These are phyloP conservation scores for Rhodofomes roseus DNA, from an alignment of 1,284 basidiomycete genomes.

Conservation along the genomic window DNA sequence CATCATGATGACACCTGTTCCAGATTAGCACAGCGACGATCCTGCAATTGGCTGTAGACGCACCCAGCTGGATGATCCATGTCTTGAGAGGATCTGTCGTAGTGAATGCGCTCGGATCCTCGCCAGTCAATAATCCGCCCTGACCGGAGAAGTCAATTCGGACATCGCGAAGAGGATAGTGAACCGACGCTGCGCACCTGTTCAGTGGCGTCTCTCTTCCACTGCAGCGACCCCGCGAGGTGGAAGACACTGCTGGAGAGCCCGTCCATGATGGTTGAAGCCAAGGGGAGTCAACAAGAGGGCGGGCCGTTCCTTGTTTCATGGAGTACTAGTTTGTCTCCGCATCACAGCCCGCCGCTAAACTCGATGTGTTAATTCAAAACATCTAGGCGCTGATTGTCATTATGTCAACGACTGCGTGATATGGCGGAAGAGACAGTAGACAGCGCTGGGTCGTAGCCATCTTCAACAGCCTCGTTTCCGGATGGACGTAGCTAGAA, in stretches of 20 bases:
- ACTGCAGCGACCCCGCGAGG: not conserved
- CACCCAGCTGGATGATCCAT: constrained; percentile 81
- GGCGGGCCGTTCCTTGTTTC: not conserved
- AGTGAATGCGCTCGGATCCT: constrained; percentile 63
- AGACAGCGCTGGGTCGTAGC: too few relatives aligned
- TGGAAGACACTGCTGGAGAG: not conserved
- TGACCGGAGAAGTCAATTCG: not conserved
- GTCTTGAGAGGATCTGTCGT: constrained; percentile 66
- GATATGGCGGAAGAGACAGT: too few relatives aligned
- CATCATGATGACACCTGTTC: constrained; percentile 55
- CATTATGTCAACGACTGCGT: too few relatives aligned
- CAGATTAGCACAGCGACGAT: not conserved
- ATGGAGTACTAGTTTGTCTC: not conserved
- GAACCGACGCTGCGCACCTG: not conserved
- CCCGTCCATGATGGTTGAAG: not conserved
- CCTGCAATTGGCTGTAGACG: constrained; percentile 14
- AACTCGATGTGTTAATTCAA: not conserved
- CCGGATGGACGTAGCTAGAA: too few relatives aligned
- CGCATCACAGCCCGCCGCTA: not conserved
- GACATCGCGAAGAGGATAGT: not conserved
- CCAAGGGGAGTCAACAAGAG: not conserved
- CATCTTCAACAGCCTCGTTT: too few relatives aligned
- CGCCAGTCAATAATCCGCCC: constrained; percentile 57
- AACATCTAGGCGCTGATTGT: too few relatives aligned
- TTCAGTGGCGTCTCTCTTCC: not conserved